These are phyloP conservation scores for Gossypium gossypioides DNA, from an alignment of 441 rosid species.

Conservation along the genomic window DNA sequence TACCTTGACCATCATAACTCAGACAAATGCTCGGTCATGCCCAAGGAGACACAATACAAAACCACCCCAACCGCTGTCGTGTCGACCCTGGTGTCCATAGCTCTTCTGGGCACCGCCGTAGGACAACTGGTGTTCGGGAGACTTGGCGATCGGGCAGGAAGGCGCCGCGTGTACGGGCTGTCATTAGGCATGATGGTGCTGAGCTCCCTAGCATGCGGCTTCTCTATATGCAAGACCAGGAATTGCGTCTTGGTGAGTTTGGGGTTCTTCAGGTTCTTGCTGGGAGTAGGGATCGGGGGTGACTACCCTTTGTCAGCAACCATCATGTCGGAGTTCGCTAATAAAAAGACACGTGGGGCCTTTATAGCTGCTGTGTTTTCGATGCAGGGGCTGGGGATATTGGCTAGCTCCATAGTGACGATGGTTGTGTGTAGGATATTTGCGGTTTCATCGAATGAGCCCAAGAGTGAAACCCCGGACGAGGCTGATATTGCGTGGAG, in stretches of 20 bases:
- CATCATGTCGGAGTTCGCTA: slow-evolving; percentile 28
- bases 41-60: background rate
- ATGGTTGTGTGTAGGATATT: slow-evolving; percentile 9
- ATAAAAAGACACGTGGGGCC: slow-evolving; percentile 57
- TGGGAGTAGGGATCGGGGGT: slow-evolving; percentile 16
- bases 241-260: slow-evolving; percentile 6
- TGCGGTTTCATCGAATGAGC: background rate
- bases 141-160: slow-evolving; percentile 51
- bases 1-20: slow-evolving; percentile 17
- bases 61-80: background rate
- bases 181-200: slow-evolving; percentile 45
- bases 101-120: slow-evolving; percentile 46
- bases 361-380: slow-evolving; percentile 66
- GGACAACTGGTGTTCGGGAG: slow-evolving; percentile 59
- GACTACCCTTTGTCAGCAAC: slow-evolving; percentile 18
- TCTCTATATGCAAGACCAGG: slow-evolving; percentile 30
- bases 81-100: slow-evolving; percentile 15
- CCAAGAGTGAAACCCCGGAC: background rate
- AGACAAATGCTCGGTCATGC: background rate
- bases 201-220: slow-evolving; percentile 53
- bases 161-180: slow-evolving; percentile 55
- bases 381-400: slow-evolving; percentile 64
- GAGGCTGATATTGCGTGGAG: slow-evolving; percentile 13
- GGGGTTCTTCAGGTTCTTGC: slow-evolving; percentile 14
- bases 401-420: slow-evolving; percentile 14